Evolutionary conservation across 805 yeast species (phyloP), one percentile per base, ranked within the genome.

Genomic region (Candida schatavii): DNA sequence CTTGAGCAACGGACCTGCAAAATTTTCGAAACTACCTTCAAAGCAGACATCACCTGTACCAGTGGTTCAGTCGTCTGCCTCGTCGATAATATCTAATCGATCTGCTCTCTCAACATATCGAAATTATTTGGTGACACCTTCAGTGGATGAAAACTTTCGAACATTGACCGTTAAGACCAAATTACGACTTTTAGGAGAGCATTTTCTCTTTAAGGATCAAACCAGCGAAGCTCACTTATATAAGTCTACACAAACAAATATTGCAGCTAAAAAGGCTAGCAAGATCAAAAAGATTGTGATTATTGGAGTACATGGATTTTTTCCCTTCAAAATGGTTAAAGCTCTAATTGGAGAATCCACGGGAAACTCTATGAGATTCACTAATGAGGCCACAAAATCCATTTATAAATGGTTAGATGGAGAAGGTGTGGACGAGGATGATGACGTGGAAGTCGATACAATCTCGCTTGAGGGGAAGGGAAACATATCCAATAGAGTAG

Each of bases 401-500:
- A 47, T 68, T 2, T 49, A 53, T 17, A 37, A 44, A n/a, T 68
- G 72, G 72, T 35, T 49, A 7, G 44, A 44, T 10, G 27, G 42
- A 15, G 35, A 46, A 4, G 45, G 48, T 7, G 22, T 31, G 13
- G 31, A 26, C 7, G 39, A 47, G 34, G 27, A 47, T 37, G 49
- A 48, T 33, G 43, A 46, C 15, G 40, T 42, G 40, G 60, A 59
- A 11, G 59, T 69, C 9, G 59, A 62, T 31, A 58, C 70, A 0
- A 66, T 70, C 27, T 65, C 72, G 4, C 51, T 70, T 7, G 75
- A 70, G 38, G 74, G 75, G 1, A 61, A 60, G 39, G 74, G 74
- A 4, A 56, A 52, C 21, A 56, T 65, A 14, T 47, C 49, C 5
- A 60, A 61, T 10, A 44, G 73, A 32, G 64, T 56, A 4, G 51